Evolutionary conservation across 2,329 filamentous ascomycete genomes (phyloP).

Genomic region (Nemania abortiva): DNA sequence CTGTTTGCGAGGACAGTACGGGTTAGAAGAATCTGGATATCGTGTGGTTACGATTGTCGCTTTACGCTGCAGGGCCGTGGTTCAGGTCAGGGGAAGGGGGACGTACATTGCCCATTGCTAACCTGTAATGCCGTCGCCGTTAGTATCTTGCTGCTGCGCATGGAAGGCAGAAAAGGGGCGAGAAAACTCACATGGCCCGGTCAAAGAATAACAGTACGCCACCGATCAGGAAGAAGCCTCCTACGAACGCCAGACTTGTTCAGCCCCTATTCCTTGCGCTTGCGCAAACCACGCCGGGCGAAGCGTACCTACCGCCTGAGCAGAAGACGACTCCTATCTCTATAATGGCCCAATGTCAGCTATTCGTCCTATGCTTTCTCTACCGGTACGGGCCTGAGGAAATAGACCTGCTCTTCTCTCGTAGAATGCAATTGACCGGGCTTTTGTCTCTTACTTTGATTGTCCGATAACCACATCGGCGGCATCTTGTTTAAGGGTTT

Average conservation of each 20-base stretch:
- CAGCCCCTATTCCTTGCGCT: constrained; percentile 35
- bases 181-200: constrained; percentile 80
- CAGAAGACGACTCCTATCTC: constrained; percentile 98
- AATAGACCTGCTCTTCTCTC: not conserved
- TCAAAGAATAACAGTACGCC: constrained; percentile 98
- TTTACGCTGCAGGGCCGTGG: no score
- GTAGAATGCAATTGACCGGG: not conserved
- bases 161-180: constrained; percentile 16
- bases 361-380: not conserved
- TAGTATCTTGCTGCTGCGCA: constrained; percentile 34
- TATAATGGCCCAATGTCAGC: constrained; percentile 54
- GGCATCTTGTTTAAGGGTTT: constrained; percentile 68
- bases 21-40: constrained; percentile 19
- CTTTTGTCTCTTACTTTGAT: constrained; percentile 78
- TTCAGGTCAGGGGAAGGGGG: constrained; percentile 31
- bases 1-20: constrained; percentile 58
- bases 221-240: constrained; percentile 93
- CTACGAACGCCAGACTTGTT: constrained; percentile 60
- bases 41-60: not conserved
- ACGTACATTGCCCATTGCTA: constrained; percentile 95
- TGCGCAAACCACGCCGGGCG: constrained; percentile 38
- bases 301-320: constrained; percentile 82
- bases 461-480: constrained; percentile 95
- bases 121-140: constrained; percentile 64
- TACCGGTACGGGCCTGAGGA: not conserved